A percentile compares a stretch with the other conserved stretches of the same genome.
Conservation (phyloP, 495 filamentous ascomycete genomes). For the Barbatosphaeria neglecta region DNA sequence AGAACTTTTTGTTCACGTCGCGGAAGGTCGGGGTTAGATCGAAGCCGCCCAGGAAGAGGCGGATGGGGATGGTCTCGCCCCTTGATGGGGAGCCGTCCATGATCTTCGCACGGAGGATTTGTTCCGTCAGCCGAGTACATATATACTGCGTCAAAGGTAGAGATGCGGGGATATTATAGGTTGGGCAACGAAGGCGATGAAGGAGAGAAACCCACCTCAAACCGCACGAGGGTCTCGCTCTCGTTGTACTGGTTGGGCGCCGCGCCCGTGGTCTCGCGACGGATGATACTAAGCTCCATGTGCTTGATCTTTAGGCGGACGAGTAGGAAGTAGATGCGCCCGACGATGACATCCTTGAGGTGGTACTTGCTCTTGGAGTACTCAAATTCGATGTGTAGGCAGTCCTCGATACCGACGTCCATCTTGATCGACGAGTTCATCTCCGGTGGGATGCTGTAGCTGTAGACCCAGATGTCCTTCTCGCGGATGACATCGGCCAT, state of each 20-base stretch:
- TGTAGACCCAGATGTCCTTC: slow-evolving; percentile 99
- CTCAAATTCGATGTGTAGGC: slow-evolving; percentile 98
- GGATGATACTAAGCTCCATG: slow-evolving; percentile 98
- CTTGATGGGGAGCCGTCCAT: slow-evolving; percentile 97
- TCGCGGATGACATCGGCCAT: slow-evolving; percentile 98
- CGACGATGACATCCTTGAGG: slow-evolving; percentile 98
- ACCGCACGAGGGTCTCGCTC: slow-evolving; percentile 94
- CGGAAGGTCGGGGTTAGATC: slow-evolving; percentile 97
- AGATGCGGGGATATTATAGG: too few species aligned
- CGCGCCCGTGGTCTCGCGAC: slow-evolving; percentile 89
- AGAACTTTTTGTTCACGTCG: slow-evolving; percentile 99
- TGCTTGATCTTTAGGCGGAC: slow-evolving; percentile 99
- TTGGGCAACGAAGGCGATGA: neutral
- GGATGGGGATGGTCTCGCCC: slow-evolving; percentile 97
- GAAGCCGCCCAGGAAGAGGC: slow-evolving; percentile 94
- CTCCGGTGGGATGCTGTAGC: slow-evolving; percentile 95
- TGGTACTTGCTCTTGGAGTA: slow-evolving; percentile 99
- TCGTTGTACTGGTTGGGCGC: slow-evolving; percentile 99
- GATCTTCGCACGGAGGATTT: slow-evolving; percentile 60
- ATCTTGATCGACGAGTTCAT: slow-evolving; percentile 99
- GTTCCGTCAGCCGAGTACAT: too few species aligned
- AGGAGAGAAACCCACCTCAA: slow-evolving; percentile 55
- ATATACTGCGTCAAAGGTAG: too few species aligned
- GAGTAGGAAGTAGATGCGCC: slow-evolving; percentile 95
- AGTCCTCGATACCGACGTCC: slow-evolving; percentile 99